Evolutionary conservation across 1,284 basidiomycete species (phyloP), one percentile per base, ranked within the genome.

Genomic region (Tranzscheliella williamsii): DNA sequence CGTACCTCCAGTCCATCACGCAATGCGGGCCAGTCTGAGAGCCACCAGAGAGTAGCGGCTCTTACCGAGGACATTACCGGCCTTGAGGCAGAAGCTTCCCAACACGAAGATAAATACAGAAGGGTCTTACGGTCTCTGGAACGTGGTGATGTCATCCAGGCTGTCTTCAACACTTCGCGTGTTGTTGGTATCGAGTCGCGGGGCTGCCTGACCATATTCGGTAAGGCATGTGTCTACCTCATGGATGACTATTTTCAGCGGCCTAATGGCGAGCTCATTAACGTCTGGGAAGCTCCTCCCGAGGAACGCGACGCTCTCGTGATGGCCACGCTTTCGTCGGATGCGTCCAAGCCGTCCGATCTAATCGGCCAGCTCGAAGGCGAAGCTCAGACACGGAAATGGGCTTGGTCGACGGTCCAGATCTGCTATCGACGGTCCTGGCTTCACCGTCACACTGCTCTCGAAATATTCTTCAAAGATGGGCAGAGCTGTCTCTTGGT

Each of bases 221-320:
- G 91, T 15, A 83, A 83, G 41, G 86, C 85, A 4, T 89, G 92
- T 70, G 79, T 96, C 6, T 96, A 96, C 70, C 87, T 96, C 81
- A 81, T 96, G 13, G 91, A 96, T 70, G 91, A 92, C 5, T 81
- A 95, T n/a, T 87, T 94, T 13, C 89, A 94, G 76, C 87, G 86
- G 42, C 84, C 87, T 8, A 85, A 87, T 34, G 91, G 91, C 0
- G 91, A 94, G 75, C 85, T 96, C 27, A 87, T 95, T 38, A 90
- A 92, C 67, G 89, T 89, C 1, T 85, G 84, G 61, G 89, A 94
- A 66, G 91, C 91, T 3, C 89, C 91, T 0, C 84, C 85, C 58
- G 85, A 87, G 39, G 81, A 94, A 31, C 48, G 75, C 21, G 73
- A 75, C 35, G 45, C 63, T 13, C 55, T 70, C 3, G 62, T 63